Conservation (phyloP, 306 rosid species). For the Rosa chinensis region DNA sequence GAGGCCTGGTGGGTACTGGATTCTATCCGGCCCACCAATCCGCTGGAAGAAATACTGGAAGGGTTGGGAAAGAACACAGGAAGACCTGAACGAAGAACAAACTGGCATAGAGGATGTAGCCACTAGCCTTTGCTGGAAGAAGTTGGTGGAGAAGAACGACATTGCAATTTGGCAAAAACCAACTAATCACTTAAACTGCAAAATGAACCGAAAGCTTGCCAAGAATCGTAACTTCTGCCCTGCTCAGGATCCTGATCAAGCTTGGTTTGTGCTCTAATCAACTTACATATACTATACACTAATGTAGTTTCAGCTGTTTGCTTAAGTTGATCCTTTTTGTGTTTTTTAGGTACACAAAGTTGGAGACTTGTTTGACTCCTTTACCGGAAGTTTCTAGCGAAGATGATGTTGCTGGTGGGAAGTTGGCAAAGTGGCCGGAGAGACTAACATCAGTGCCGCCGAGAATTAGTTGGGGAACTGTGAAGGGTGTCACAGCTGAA, state of each 20-base stretch:
- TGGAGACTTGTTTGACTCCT: slow-evolving; percentile 71
- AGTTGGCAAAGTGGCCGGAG: slow-evolving; percentile 62
- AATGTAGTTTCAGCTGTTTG: neutral
- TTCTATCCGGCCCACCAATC: slow-evolving; percentile 78
- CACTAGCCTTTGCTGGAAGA: slow-evolving; percentile 72
- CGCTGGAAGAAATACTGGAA: slow-evolving; percentile 58
- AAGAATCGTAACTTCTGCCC: slow-evolving; percentile 48
- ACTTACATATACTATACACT: neutral
- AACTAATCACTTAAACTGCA: slow-evolving; percentile 56
- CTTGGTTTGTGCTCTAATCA: slow-evolving; percentile 50
- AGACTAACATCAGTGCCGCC: slow-evolving; percentile 64
- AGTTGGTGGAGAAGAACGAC: slow-evolving; percentile 56
- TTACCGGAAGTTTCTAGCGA: slow-evolving; percentile 58
- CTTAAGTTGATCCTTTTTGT: neutral
- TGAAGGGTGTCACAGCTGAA: slow-evolving; percentile 46
- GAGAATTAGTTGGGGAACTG: slow-evolving; percentile 58
- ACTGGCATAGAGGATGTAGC: slow-evolving; percentile 61
- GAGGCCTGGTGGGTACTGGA: slow-evolving; percentile 81
- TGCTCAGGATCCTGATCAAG: slow-evolving; percentile 48
- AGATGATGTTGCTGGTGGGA: slow-evolving; percentile 65
- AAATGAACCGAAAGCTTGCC: slow-evolving; percentile 30
- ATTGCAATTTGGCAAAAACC: slow-evolving; percentile 87
- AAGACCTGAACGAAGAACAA: slow-evolving; percentile 67
- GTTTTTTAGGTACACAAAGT: slow-evolving; percentile 58
- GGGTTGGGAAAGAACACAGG: slow-evolving; percentile 76